A percentile compares a stretch with the other conserved stretches of the same genome.
Conservation (phyloP, 371 early-diverging fungal genomes). For the Mucor irregularis region DNA sequence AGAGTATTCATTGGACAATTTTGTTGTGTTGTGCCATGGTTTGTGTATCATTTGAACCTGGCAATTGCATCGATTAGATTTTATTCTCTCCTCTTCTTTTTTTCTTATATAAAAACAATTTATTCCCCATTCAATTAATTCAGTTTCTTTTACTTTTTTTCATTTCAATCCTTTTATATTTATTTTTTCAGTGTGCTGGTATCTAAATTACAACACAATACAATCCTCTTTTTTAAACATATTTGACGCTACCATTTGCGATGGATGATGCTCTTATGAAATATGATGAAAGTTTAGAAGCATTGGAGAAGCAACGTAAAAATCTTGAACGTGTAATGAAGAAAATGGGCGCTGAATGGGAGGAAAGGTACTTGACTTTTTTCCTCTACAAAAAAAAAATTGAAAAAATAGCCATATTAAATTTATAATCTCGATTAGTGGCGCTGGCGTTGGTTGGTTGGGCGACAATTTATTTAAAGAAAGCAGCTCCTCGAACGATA, state of each 20-base stretch:
- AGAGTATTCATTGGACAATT: too few species aligned
- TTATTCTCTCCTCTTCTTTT: too few species aligned
- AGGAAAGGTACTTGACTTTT: slow-evolving; percentile 41
- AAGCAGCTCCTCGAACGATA: background rate
- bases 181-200: too few species aligned
- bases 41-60: too few species aligned
- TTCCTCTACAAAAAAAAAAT: background rate
- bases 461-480: background rate
- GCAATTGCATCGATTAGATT: too few species aligned
- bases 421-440: slow-evolving; percentile 22
- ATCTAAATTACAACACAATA: too few species aligned
- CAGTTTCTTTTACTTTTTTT: too few species aligned
- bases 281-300: slow-evolving; percentile 42
- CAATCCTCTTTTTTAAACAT: too few species aligned
- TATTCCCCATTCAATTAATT: too few species aligned
- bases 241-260: background rate
- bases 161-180: too few species aligned
- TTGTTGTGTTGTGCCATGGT: too few species aligned
- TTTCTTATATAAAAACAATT: too few species aligned
- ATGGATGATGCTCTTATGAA: slow-evolving; percentile 37
- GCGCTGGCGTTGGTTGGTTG: slow-evolving; percentile 51
- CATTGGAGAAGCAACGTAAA: slow-evolving; percentile 40
- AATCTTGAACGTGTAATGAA: slow-evolving; percentile 42
- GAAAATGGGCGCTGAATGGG: slow-evolving; percentile 52
- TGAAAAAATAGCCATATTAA: background rate